A percentile compares a stretch with the other conserved stretches of the same genome.
These are phyloP conservation scores for Botrytis deweyae DNA, from an alignment of 2,329 filamentous ascomycete species.

Conservation along the genomic window DNA sequence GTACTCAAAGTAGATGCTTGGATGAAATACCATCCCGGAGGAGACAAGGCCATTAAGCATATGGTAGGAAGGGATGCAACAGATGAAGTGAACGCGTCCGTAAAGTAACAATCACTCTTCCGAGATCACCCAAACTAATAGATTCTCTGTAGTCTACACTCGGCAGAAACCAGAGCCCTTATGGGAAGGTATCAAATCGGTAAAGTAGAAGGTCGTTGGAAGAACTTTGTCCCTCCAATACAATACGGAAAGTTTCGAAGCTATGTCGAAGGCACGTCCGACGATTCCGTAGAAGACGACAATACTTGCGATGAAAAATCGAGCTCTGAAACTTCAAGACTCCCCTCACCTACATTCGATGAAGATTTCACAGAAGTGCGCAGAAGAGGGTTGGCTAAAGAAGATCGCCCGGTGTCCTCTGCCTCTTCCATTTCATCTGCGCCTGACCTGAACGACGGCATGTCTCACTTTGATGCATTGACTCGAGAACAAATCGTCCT, in stretches of 20 bases:
- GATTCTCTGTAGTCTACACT: conserved; percentile 68
- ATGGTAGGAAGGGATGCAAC: conserved; percentile 94
- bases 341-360: conserved; percentile 40
- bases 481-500: conserved; percentile 74
- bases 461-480: conserved; percentile 68
- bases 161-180: conserved; percentile 66
- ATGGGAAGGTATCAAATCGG: conserved; percentile 86
- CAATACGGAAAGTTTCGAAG: conserved; percentile 78
- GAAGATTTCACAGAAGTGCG: conserved; percentile 27
- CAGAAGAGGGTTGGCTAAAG: conserved; percentile 26
- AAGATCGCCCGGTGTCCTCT: conserved; percentile 35
- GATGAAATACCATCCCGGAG: conserved; percentile 87
- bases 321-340: conserved; percentile 35
- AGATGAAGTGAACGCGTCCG: conserved; percentile 88
- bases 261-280: conserved; percentile 42
- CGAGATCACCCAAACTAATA: background rate
- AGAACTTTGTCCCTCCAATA: conserved; percentile 86
- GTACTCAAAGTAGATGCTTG: conserved; percentile 88
- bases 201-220: conserved; percentile 75
- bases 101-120: conserved; percentile 26
- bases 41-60: conserved; percentile 85
- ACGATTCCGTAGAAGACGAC: conserved; percentile 41
- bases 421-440: conserved; percentile 60
- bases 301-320: conserved; percentile 28
- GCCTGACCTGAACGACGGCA: conserved; percentile 52